Conservation (phyloP, 352 stramenopile genomes). For the Phytophthora hybrid region DNA sequence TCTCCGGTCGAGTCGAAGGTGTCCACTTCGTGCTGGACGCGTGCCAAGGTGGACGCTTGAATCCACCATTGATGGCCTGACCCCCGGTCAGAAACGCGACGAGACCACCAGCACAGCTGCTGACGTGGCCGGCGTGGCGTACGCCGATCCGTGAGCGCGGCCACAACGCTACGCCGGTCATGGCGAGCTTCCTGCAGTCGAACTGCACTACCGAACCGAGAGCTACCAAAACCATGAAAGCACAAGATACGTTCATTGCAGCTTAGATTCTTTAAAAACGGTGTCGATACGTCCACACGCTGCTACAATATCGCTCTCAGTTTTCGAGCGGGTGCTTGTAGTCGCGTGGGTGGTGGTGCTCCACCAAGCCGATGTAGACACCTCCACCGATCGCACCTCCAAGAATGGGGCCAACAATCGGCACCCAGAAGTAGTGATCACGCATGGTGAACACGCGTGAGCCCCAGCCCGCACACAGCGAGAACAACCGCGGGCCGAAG, state of each 20-base stretch:
- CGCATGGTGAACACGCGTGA: slow-evolving; percentile 44
- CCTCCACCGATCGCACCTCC: slow-evolving; percentile 41
- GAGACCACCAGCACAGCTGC: slow-evolving; percentile 16
- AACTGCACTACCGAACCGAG: background rate
- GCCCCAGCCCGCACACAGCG: slow-evolving; percentile 46
- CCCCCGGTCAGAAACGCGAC: slow-evolving; percentile 24
- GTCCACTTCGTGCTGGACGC: slow-evolving; percentile 19
- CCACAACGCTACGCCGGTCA: slow-evolving; percentile 18
- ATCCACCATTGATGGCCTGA: slow-evolving; percentile 25
- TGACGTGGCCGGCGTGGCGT: slow-evolving; percentile 31
- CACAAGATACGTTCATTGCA: slow-evolving; percentile 21
- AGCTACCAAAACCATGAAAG: slow-evolving; percentile 5
- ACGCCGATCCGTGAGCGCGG: slow-evolving; percentile 26
- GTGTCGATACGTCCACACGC: background rate
- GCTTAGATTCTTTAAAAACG: background rate
- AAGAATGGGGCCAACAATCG: slow-evolving; percentile 38
- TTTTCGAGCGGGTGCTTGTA: slow-evolving; percentile 42
- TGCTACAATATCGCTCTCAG: slow-evolving; percentile 3
- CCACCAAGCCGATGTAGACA: slow-evolving; percentile 42
- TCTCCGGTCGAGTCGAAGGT: background rate
- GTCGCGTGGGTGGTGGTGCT: slow-evolving; percentile 51
- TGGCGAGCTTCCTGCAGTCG: background rate
- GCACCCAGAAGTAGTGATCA: slow-evolving; percentile 47
- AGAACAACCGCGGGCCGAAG: slow-evolving; percentile 50
- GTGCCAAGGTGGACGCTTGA: slow-evolving; percentile 23